These are phyloP conservation scores for Maudiozyma humilis DNA, from an alignment of 1,139 yeast genomes.

Conservation along the genomic window DNA sequence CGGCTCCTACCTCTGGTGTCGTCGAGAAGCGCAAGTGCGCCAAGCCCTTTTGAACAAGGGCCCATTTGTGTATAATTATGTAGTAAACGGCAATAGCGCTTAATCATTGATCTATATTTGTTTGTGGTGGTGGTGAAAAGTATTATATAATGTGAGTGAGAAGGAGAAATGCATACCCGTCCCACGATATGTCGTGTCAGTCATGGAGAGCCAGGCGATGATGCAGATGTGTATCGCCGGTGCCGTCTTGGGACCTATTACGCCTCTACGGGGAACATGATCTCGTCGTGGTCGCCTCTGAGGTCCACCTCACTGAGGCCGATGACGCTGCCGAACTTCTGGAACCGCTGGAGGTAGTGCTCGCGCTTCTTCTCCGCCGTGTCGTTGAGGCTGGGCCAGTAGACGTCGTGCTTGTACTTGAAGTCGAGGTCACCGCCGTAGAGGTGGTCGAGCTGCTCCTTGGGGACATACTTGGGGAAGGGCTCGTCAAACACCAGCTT, in stretches of 20 bases:
- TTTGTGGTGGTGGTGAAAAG: no score
- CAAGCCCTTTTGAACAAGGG: slow-evolving; percentile 51
- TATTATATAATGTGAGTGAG: no score
- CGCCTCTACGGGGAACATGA: slow-evolving; percentile 34
- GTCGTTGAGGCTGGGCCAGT: slow-evolving; percentile 66
- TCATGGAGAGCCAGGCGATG: no score
- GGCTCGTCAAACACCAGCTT: slow-evolving; percentile 88
- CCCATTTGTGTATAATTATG: background rate
- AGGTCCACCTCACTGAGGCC: slow-evolving; percentile 81
- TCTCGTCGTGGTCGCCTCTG: slow-evolving; percentile 47
- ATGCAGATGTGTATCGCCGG: no score
- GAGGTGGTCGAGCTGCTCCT: slow-evolving; percentile 69
- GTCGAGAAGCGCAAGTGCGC: slow-evolving; percentile 86
- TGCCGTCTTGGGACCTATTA: background rate
- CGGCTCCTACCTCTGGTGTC: slow-evolving; percentile 67
- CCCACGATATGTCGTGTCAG: no score
- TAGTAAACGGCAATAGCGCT: no score
- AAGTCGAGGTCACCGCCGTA: slow-evolving; percentile 82
- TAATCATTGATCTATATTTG: no score
- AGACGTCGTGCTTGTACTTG: slow-evolving; percentile 66
- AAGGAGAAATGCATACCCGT: no score
- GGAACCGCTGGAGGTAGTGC: slow-evolving; percentile 54
- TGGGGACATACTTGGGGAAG: slow-evolving; percentile 71
- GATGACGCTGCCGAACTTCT: slow-evolving; percentile 55
- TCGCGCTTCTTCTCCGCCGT: slow-evolving; percentile 50